These are phyloP conservation scores for Decorospora gaudefroyi DNA, from an alignment of 2,329 filamentous ascomycete genomes.

Conservation along the genomic window DNA sequence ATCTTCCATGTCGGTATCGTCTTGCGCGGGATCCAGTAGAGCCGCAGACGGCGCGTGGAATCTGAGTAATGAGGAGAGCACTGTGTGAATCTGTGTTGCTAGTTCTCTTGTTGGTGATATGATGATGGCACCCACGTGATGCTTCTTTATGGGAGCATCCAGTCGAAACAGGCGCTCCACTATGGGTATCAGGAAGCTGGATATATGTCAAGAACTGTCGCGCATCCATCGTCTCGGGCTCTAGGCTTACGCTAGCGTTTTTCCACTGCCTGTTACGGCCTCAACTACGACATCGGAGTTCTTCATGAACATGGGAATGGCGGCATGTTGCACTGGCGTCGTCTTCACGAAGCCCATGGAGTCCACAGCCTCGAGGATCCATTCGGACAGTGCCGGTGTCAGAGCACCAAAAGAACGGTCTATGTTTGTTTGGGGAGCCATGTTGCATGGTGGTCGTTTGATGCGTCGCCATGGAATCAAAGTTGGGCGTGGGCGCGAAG, in stretches of 20 bases:
- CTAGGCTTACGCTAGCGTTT: conserved; percentile 37
- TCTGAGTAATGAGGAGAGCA: conserved; percentile 73
- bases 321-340: conserved; percentile 93
- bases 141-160: conserved; percentile 81
- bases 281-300: conserved; percentile 94
- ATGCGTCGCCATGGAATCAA: no score
- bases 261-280: conserved; percentile 53
- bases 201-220: not conserved
- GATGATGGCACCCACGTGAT: conserved; percentile 88
- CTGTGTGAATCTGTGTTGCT: conserved; percentile 84
- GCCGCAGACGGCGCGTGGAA: conserved; percentile 83
- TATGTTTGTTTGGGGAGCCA: conserved; percentile 42
- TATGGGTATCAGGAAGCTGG: conserved; percentile 74
- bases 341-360: conserved; percentile 85
- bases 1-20: conserved; percentile 50
- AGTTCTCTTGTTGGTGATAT: conserved; percentile 93
- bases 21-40: conserved; percentile 59
- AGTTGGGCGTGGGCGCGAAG: conserved; percentile 5
- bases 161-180: conserved; percentile 79
- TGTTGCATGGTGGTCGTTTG: conserved; percentile 14
- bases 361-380: conserved; percentile 81
- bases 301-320: conserved; percentile 83
- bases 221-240: not conserved
- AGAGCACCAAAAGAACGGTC: conserved; percentile 68
- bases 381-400: conserved; percentile 73